phyloP scores from a whole-genome alignment of 202 grass and related monocot species.

The Musa balbisiana region DNA sequence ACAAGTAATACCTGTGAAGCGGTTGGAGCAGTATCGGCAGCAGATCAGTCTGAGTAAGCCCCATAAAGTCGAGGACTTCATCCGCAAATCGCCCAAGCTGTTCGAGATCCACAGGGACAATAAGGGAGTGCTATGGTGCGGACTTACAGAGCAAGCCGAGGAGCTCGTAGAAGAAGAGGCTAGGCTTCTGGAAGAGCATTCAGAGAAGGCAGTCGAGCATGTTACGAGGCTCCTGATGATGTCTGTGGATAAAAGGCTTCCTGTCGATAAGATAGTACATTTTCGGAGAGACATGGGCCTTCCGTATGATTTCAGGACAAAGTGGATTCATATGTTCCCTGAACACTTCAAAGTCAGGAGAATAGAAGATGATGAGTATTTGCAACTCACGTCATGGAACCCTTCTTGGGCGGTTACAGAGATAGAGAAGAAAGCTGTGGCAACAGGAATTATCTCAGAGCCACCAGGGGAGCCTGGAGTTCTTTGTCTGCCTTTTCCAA shows the following conservation, averaged over 20 bases:
- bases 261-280: slow-evolving; percentile 58
- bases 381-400: slow-evolving; percentile 64
- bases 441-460: slow-evolving; percentile 17
- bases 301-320: slow-evolving; percentile 45
- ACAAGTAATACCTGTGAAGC: slow-evolving; percentile 51
- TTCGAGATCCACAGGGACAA: slow-evolving; percentile 64
- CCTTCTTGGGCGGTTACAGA: slow-evolving; percentile 58
- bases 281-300: slow-evolving; percentile 67
- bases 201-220: slow-evolving; percentile 26
- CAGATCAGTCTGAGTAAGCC: slow-evolving; percentile 61
- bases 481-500: slow-evolving; percentile 51
- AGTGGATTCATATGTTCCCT: slow-evolving; percentile 68
- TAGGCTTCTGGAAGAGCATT: slow-evolving; percentile 46
- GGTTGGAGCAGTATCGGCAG: slow-evolving; percentile 53
- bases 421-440: slow-evolving; percentile 45
- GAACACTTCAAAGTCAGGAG: slow-evolving; percentile 48
- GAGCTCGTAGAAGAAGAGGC: slow-evolving; percentile 60
- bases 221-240: slow-evolving; percentile 65
- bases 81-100: slow-evolving; percentile 48
- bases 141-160: slow-evolving; percentile 46
- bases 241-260: slow-evolving; percentile 46
- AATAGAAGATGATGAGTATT: slow-evolving; percentile 44
- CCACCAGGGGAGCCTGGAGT: slow-evolving; percentile 26
- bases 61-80: slow-evolving; percentile 68
- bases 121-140: slow-evolving; percentile 58